Evolutionary conservation across 345 rosid species (phyloP), one percentile per base, ranked within the genome.

Genomic region (Iberis pinnata): DNA sequence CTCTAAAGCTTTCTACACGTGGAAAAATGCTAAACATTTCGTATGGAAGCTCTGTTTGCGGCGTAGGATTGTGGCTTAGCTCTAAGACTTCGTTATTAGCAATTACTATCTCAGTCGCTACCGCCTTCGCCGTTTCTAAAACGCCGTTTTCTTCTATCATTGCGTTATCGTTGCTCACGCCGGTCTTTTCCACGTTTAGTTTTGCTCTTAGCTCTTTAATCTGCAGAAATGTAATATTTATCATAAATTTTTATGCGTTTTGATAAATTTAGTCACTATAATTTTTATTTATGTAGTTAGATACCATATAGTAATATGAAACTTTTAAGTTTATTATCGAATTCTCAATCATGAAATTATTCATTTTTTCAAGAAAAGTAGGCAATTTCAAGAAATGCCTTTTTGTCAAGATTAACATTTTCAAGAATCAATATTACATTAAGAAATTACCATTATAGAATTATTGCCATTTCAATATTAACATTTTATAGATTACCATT

Each of bases 21-120:
- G 89, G 63, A 54, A 66, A 53, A 70, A 56, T 51, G 65, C 60
- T 65, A 42, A 72, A 76, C 64, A 65, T 74, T 11, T 80, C 81
- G 36, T 43, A 78, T 39, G 58, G 70, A 14, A 86, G 61, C 32
- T 73, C 80, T 24, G 52, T 33, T 4, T n/a, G n/a, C n/a, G n/a
- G n/a, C n/a, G 50, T 6, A 6, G 27, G 49, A 29, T 2, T 7
- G 5, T 62, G 48, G 49, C 33, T 53, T 14, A 13, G 44, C 50
- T 67, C 67, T 54, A 60, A 13, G 49, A 40, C 46, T 10, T 60
- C 57, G 14, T 45, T 16, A 53, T 18, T 60, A 54, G 39, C 9
- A 12, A 48, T 24, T 12, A 22, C 19, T 11, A 32, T 17, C 12
- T 48, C 19, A 67, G 22, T 12, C 6, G 17, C 26, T 19, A 38